Evolutionary conservation across 306 rosid genomes (phyloP), one percentile per base, ranked within the genome.

Genomic region (Cucumis cinereus): DNA sequence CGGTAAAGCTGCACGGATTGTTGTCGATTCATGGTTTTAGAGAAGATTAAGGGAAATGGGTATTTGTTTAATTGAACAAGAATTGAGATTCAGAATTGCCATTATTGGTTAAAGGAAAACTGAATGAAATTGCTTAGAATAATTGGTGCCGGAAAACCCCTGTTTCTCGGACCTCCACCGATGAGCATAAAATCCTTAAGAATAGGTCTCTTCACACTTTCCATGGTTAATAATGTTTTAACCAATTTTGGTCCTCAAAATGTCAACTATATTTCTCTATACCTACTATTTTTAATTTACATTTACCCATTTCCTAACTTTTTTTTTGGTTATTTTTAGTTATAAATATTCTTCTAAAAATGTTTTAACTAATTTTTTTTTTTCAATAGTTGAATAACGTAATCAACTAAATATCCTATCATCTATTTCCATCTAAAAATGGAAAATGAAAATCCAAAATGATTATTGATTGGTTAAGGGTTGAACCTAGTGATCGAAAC

Each of bases 1-100:
- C 96, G 93, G 81, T 82, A 67, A 74, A 77, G 80, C 98, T 94
- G 90, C 81, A 85, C 1, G 47, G 60, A 81, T 66, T 23, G 16
- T 20, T 66, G 80, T 38, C 41, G 74, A 24, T 50, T 14, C 74
- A 70, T 70, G 22, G 13, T 60, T 60, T 62, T 23, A 12, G 68
- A 17, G 55, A 43, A 43, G 12, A 43, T 71, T 12, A 15, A 20
- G 7, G 12, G 54, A 76, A 17, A 57, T 45, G 72, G 43, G 78
- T 16, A 16, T 33, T 30, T 33, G 43, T 16, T 2, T 4, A 58
- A 58, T 58, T 12, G 36, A 58, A 11, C 64, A 24, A 58, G 11
- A 17, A 33, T 33, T 33, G 69, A 62, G 23, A 4, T 62, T 10
- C 3, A 2, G 23, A 7, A 49, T 45, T 49, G 54, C 54, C 54